These are phyloP conservation scores for Amanita phalloides DNA, from an alignment of 768 basidiomycete species.

Conservation along the genomic window DNA sequence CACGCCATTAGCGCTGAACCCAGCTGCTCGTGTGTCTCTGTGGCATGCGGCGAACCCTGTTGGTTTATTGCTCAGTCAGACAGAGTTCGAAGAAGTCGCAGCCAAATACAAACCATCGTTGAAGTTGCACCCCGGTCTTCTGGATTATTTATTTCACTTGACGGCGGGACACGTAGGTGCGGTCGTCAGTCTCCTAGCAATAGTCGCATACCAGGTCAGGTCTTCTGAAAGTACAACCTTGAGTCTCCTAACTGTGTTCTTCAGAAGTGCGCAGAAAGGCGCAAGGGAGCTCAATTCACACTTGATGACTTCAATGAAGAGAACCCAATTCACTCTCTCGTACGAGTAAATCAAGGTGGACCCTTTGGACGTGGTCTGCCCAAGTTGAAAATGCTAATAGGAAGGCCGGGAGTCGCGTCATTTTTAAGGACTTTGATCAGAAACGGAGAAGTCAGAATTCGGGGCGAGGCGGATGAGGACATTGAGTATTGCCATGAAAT, in stretches of 20 bases:
- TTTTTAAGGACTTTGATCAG: neutral
- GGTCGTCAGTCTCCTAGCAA: neutral
- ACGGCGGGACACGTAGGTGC: neutral
- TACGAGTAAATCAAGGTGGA: neutral
- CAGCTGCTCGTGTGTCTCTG: neutral
- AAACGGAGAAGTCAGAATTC: neutral
- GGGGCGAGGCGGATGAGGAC: neutral
- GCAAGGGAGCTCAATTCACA: neutral
- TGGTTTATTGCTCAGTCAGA: neutral
- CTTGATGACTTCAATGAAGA: neutral
- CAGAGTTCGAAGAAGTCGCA: neutral
- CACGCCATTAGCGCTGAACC: neutral
- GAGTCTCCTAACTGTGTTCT: neutral
- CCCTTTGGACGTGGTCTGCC: neutral
- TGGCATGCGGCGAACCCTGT: neutral
- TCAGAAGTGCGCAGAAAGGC: neutral
- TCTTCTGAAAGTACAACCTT: neutral
- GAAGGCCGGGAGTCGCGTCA: neutral
- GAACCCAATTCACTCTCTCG: neutral
- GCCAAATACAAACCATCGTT: neutral
- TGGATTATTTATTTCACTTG: neutral
- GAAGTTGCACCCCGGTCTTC: neutral
- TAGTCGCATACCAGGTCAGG: no score
- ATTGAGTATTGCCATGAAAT: neutral
- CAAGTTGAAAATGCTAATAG: neutral